Evolutionary conservation across 148 eudicot genomes (phyloP).

Genomic region (Arbutus unedo): DNA sequence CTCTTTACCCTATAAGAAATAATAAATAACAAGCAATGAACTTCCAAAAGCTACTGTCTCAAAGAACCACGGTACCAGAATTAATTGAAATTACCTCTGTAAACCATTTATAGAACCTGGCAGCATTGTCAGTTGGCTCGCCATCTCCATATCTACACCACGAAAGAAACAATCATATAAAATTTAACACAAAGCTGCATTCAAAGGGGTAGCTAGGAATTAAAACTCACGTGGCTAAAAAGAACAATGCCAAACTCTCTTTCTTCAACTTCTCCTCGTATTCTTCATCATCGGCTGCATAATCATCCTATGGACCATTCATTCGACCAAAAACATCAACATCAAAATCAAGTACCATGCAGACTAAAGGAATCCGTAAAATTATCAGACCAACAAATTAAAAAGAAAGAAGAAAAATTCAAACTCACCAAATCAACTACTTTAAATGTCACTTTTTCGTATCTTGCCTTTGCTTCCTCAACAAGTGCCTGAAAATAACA

Average conservation of each 20-base stretch:
- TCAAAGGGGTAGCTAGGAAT: background rate
- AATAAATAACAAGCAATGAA: background rate
- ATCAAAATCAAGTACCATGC: background rate
- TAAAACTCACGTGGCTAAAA: constrained; percentile 81
- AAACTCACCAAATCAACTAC: constrained; percentile 72
- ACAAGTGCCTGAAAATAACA: constrained; percentile 54
- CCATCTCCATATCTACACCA: constrained; percentile 92
- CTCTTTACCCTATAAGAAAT: constrained; percentile 49
- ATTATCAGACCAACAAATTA: background rate
- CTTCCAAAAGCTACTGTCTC: background rate
- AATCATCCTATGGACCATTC: constrained; percentile 65
- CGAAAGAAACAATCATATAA: background rate
- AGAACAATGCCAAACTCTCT: constrained; percentile 73
- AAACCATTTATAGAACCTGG: constrained; percentile 94
- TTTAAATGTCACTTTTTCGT: constrained; percentile 81
- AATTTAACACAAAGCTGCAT: background rate
- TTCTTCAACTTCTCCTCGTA: constrained; percentile 82
- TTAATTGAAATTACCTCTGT: constrained; percentile 49
- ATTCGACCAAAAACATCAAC: background rate
- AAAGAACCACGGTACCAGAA: background rate
- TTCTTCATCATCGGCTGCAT: constrained; percentile 85
- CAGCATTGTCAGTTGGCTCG: constrained; percentile 98
- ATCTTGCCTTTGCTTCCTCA: constrained; percentile 90
- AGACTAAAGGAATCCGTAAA: background rate
- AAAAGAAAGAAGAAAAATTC: background rate